phyloP scores from a whole-genome alignment of 192 early-diverging fungal genomes.

The Gonapodya prolifera region DNA sequence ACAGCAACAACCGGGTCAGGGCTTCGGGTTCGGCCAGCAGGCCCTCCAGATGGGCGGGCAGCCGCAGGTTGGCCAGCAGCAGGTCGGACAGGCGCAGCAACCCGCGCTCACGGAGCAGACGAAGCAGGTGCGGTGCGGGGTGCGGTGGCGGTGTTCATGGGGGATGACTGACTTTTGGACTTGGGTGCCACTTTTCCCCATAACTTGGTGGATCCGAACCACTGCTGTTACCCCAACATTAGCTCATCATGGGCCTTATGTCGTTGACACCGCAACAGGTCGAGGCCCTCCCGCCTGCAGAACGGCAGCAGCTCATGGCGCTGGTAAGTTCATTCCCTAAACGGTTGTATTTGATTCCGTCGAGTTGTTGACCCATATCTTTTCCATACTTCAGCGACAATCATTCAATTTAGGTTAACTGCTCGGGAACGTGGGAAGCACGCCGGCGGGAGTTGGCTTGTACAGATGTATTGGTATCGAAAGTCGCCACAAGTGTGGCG shows the following conservation, averaged over 20 bases:
- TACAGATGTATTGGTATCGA: too few relatives aligned
- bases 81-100: neutral
- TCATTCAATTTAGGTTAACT: neutral
- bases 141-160: neutral
- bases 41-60: neutral
- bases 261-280: neutral
- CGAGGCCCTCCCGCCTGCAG: neutral
- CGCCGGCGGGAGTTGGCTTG: too few relatives aligned
- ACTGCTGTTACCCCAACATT: too few relatives aligned
- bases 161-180: neutral
- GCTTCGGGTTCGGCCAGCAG: neutral
- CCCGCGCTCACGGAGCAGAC: neutral
- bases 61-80: neutral
- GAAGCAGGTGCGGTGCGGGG: neutral
- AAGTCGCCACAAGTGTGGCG: too few relatives aligned
- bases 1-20: neutral
- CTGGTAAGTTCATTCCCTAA: neutral
- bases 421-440: too few relatives aligned
- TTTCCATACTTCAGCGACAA: neutral
- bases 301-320: neutral
- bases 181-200: neutral
- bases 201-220: too few relatives aligned
- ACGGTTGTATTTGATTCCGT: too few relatives aligned
- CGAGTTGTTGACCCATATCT: too few relatives aligned
- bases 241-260: neutral